Conservation (phyloP, 805 yeast genomes). For the Hagleromyces aurorensis region DNA sequence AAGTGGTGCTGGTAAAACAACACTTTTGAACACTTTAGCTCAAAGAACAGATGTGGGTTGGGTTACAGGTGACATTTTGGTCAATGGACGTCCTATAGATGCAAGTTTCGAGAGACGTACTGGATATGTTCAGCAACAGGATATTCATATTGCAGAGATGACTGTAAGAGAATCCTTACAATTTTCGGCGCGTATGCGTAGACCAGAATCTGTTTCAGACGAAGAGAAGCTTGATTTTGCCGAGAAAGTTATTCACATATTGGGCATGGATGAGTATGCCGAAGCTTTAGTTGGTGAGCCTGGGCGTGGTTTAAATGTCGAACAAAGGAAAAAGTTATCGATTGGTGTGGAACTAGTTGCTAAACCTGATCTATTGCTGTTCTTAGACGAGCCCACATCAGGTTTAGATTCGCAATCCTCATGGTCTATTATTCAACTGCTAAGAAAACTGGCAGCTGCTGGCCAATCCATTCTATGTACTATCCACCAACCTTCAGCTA, state of each 20-base stretch:
- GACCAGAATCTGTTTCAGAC: conserved; percentile 40
- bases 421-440: conserved; percentile 41
- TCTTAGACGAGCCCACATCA: conserved; percentile 47
- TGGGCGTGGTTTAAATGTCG: conserved; percentile 38
- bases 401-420: conserved; percentile 47
- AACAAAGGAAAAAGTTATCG: conserved; percentile 37
- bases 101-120: conserved; percentile 45
- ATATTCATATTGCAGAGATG: conserved; percentile 38
- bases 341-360: conserved; percentile 42
- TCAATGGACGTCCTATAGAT: conserved; percentile 45
- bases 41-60: conserved; percentile 45
- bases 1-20: conserved; percentile 59
- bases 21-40: conserved; percentile 45
- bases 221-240: conserved; percentile 39
- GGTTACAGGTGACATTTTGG: conserved; percentile 48
- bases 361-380: conserved; percentile 38
- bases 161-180: conserved; percentile 33
- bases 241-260: conserved; percentile 41
- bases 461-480: conserved; percentile 50
- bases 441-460: conserved; percentile 37
- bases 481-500: conserved; percentile 50
- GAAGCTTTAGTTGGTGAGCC: conserved; percentile 44
- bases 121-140: conserved; percentile 52
- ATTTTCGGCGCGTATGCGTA: conserved; percentile 43
- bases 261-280: conserved; percentile 46